Base-by-base conservation (phyloP, 495 filamentous ascomycete species). In the Xylaria sp. region DNA sequence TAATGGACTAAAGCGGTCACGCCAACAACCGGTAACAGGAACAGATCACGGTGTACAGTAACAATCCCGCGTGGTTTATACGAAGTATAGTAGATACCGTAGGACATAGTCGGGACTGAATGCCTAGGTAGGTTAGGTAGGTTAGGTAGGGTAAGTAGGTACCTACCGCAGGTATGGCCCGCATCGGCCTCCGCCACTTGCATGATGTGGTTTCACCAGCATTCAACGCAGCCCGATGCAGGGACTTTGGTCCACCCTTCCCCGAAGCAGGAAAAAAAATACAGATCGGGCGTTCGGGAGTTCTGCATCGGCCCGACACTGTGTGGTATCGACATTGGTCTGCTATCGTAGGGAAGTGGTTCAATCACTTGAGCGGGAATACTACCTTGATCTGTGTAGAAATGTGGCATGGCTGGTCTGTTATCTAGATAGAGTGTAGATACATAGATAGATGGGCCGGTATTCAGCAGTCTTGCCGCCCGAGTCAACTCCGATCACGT, bases 171-270 rank as follows among this genome's bases (percentile, higher is more conserved):
- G 31, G 31, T 37, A 21, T 35, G 33, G 55, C 11, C 33, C 33
- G 57, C 33, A 37, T 59, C 52, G 57, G 33, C 57, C 55, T 37
- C 57, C 5, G 31, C 57, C 31, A 59, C 53, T 58, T 58, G 53
- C 11, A 52, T 52, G 14, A 7, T 9, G 21, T 26, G 48, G 15
- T 21, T 31, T 14, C 26, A 24, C 35, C n/a, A 26, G 7, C 29
- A 21, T 43, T 33, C 37, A 12, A n/a, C 8, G 43, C 43, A 65
- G 33, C 57, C 50, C 8, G 41, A 65, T 35, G 62, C 62, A 50
- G 62, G 62, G 62, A 35, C 62, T 48, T 7, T 50, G 62, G 41
- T 29, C 62, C 44, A 50, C 62, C 26, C 21, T 11, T 41, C 59
- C 5, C 37, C 37, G 37, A 43, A 62, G 35, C 37, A 29, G 58